A percentile compares a stretch with the other conserved stretches of the same genome.
Conservation (phyloP, 306 rosid species). For the Quercus variabilis region DNA sequence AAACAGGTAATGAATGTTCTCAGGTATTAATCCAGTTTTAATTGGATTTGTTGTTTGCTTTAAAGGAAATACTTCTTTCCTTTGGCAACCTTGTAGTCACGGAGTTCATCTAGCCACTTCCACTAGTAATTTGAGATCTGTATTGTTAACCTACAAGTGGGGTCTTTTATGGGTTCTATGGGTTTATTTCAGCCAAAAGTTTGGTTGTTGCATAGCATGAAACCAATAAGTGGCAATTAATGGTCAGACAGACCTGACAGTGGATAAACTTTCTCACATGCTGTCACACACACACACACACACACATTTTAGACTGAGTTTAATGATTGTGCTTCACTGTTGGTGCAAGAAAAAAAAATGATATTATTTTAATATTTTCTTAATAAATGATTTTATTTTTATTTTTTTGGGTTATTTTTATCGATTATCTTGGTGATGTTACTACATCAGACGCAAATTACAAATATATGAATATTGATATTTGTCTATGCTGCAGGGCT, state of each 20-base stretch:
- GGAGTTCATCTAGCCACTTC: neutral
- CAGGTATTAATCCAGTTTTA: neutral
- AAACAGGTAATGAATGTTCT: conserved; percentile 54
- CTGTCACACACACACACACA: neutral
- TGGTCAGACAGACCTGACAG: neutral
- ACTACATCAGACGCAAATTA: neutral
- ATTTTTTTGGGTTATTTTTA: neutral
- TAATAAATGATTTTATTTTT: neutral
- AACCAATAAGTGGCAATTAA: neutral
- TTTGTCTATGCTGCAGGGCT: conserved; percentile 48
- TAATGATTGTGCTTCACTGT: neutral
- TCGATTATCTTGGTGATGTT: neutral
- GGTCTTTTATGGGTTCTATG: neutral
- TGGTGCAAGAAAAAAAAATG: neutral
- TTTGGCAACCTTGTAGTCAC: neutral
- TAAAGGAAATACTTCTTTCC: neutral
- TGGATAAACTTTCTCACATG: neutral
- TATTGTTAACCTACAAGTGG: neutral
- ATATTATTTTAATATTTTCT: neutral
- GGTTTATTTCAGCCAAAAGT: neutral
- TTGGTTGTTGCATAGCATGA: neutral
- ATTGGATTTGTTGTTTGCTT: neutral
- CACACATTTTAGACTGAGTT: neutral
- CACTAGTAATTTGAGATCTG: neutral
- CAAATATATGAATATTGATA: neutral